Evolutionary conservation across 2,329 filamentous ascomycete species (phyloP).

Genomic region (Penicillium sp.): DNA sequence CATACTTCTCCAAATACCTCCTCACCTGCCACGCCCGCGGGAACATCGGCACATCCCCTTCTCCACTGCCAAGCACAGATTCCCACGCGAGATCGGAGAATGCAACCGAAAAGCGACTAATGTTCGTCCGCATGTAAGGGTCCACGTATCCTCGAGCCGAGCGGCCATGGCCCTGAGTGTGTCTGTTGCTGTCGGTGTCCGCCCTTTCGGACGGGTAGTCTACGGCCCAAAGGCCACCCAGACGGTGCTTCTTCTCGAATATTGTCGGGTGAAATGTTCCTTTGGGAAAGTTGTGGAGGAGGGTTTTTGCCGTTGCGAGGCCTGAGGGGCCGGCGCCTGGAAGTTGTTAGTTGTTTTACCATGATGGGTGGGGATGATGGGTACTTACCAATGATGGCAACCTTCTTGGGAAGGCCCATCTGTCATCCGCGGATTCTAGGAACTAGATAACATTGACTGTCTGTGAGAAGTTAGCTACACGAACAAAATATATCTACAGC

Average conservation of each 20-base stretch:
- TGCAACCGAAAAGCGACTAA: conserved; percentile 74
- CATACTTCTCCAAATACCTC: conserved; percentile 70
- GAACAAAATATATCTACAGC: neutral
- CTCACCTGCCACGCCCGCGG: conserved; percentile 80
- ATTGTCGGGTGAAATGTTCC: conserved; percentile 69
- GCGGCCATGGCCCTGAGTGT: neutral
- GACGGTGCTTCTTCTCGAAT: conserved; percentile 67
- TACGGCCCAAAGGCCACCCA: conserved; percentile 80
- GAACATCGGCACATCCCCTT: conserved; percentile 61
- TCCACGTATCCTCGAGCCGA: conserved; percentile 52
- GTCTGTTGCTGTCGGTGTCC: neutral
- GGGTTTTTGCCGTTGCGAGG: conserved; percentile 72
- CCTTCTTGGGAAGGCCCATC: conserved; percentile 46
- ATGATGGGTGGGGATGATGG: neutral
- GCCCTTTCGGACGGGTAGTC: conserved; percentile 51
- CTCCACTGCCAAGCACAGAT: conserved; percentile 42
- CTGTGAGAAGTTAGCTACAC: neutral
- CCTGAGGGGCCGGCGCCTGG: conserved; percentile 72
- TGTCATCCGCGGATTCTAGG: neutral
- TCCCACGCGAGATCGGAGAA: conserved; percentile 72
- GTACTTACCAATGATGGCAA: conserved; percentile 57
- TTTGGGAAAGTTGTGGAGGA: conserved; percentile 64
- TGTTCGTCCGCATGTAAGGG: conserved; percentile 64
- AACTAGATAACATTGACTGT: neutral
- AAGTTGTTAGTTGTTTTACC: conserved; percentile 1